Conservation (phyloP, 2,329 filamentous ascomycete genomes). For the Aspergillus sp. region DNA sequence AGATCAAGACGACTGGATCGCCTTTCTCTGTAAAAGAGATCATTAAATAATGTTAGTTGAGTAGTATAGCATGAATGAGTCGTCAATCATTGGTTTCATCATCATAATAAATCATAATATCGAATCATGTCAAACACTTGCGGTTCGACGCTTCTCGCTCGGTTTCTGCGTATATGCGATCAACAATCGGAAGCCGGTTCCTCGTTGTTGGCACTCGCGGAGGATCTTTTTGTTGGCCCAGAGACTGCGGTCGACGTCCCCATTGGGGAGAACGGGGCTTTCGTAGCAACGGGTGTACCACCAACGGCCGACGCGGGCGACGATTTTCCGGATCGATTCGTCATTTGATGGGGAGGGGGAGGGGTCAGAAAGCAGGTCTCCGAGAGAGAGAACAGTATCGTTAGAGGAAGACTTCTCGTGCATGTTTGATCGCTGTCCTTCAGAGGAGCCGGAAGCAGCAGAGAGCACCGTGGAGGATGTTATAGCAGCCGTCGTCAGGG, state of each 20-base stretch:
- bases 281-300: slow-evolving; percentile 97
- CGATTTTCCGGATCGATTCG: slow-evolving; percentile 86
- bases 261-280: slow-evolving; percentile 55
- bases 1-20: slow-evolving; percentile 4
- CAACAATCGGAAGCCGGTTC: slow-evolving; percentile 84
- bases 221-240: slow-evolving; percentile 76
- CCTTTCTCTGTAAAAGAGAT: neutral
- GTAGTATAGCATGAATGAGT: neutral
- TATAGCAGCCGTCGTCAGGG: slow-evolving; percentile 23
- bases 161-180: slow-evolving; percentile 90
- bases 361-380: slow-evolving; percentile 71
- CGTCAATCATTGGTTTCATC: slow-evolving; percentile 9
- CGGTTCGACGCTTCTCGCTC: slow-evolving; percentile 45
- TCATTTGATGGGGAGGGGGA: slow-evolving; percentile 70
- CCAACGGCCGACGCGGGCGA: slow-evolving; percentile 88
- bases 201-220: slow-evolving; percentile 80
- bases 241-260: slow-evolving; percentile 62
- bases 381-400: slow-evolving; percentile 51
- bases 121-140: slow-evolving; percentile 36
- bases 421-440: slow-evolving; percentile 16
- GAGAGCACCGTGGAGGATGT: slow-evolving; percentile 27
- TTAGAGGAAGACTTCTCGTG: slow-evolving; percentile 35
- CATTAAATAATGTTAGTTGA: slow-evolving; percentile 4
- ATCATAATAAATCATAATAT: slow-evolving; percentile 3
- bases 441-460: slow-evolving; percentile 23